Conservation (phyloP, 106 monocot species). For the Iris macrosiphon region DNA sequence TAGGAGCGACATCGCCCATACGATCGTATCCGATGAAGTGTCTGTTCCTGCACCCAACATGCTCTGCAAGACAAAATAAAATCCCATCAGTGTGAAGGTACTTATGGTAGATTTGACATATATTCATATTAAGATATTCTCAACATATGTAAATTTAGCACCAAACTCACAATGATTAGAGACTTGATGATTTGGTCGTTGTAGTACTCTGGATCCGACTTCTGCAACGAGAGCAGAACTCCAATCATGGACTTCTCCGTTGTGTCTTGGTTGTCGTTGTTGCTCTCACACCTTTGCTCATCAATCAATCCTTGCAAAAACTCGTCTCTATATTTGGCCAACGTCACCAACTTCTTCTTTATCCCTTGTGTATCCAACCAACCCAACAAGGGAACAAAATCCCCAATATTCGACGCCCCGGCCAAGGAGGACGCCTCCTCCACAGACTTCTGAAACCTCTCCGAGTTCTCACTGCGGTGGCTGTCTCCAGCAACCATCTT, state of each 20-base stretch:
- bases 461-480: slow-evolving; percentile 9
- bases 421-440: slow-evolving; percentile 5
- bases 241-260: slow-evolving; percentile 26
- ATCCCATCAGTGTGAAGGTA: background rate
- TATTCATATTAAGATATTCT: background rate
- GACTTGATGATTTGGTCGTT: slow-evolving; percentile 30
- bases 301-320: slow-evolving; percentile 33
- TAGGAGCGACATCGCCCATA: slow-evolving; percentile 37
- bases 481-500: slow-evolving; percentile 20
- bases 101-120: background rate
- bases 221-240: slow-evolving; percentile 32
- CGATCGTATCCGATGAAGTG: slow-evolving; percentile 24
- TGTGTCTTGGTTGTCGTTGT: background rate
- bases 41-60: slow-evolving; percentile 30
- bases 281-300: slow-evolving; percentile 3
- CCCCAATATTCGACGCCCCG: slow-evolving; percentile 21
- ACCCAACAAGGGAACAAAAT: slow-evolving; percentile 30
- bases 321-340: slow-evolving; percentile 11
- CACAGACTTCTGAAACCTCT: slow-evolving; percentile 22
- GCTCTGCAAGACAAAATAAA: background rate
- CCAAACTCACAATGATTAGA: slow-evolving; percentile 15
- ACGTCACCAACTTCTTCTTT: slow-evolving; percentile 5
- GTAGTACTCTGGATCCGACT: slow-evolving; percentile 24
- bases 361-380: slow-evolving; percentile 16
- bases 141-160: background rate